These are phyloP conservation scores for Alopecurus myosuroides DNA, from an alignment of 176 grass and related monocot species.

Conservation along the genomic window DNA sequence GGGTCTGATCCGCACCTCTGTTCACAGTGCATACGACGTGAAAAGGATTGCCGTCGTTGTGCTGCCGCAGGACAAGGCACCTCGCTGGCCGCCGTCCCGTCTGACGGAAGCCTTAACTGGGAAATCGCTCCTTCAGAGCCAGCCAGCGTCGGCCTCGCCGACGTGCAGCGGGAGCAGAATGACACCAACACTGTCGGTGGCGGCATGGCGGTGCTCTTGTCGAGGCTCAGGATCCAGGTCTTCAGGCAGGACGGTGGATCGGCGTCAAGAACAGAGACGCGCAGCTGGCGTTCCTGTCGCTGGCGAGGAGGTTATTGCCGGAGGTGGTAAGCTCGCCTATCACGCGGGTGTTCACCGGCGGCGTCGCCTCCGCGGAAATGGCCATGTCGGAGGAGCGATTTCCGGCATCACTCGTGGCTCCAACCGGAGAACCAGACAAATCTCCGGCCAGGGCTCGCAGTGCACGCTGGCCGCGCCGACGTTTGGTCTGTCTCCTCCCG, in stretches of 20 bases:
- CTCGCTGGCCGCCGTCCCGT: too few species aligned
- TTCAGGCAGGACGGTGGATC: slow-evolving; percentile 28
- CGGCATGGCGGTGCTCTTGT: slow-evolving; percentile 69
- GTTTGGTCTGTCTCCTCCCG: too few species aligned
- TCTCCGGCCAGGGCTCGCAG: too few species aligned
- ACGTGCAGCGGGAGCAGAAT: slow-evolving; percentile 51
- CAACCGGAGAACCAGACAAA: slow-evolving; percentile 77
- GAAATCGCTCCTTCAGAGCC: slow-evolving; percentile 17
- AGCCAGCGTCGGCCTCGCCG: slow-evolving; percentile 55
- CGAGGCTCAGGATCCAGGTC: slow-evolving; percentile 81
- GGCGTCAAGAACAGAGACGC: slow-evolving; percentile 76
- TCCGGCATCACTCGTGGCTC: slow-evolving; percentile 88
- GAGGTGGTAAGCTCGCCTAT: slow-evolving; percentile 39
- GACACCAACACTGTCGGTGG: slow-evolving; percentile 12
- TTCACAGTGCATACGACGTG: too few species aligned
- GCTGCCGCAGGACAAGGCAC: too few species aligned
- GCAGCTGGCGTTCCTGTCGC: slow-evolving; percentile 57
- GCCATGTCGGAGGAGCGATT: slow-evolving; percentile 85
- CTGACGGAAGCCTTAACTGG: slow-evolving; percentile 38
- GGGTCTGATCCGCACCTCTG: too few species aligned
- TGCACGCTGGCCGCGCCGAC: too few species aligned
- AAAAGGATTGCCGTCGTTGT: too few species aligned
- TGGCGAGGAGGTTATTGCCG: slow-evolving; percentile 47
- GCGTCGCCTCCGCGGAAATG: slow-evolving; percentile 39
- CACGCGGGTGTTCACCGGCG: slow-evolving; percentile 32